phyloP scores from a whole-genome alignment of 2,329 filamentous ascomycete genomes.

The Mycosphaerella sp. region DNA sequence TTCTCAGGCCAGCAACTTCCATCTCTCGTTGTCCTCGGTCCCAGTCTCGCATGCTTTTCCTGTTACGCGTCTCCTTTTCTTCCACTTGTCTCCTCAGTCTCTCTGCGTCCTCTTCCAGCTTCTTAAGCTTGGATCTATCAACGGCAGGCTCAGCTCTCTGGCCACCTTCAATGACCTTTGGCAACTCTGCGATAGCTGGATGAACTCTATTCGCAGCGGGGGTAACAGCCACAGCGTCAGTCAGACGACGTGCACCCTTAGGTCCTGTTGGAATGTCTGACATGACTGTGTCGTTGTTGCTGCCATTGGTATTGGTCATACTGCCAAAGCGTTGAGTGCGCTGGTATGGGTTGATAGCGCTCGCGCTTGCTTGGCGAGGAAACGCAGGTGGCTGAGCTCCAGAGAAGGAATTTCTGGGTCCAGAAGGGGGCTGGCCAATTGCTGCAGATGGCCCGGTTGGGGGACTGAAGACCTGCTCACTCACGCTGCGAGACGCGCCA shows the following conservation, averaged over 20 bases:
- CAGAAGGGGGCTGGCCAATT: slow-evolving; percentile 28
- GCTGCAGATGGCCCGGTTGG: slow-evolving; percentile 13
- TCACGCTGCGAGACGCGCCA: slow-evolving; percentile 8
- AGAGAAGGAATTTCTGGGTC: slow-evolving; percentile 30
- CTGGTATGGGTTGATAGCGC: slow-evolving; percentile 43
- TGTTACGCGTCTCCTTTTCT: slow-evolving; percentile 41
- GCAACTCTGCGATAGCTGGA: slow-evolving; percentile 38
- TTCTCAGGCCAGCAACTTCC: slow-evolving; percentile 40
- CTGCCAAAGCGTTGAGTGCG: slow-evolving; percentile 41
- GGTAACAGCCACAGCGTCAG: slow-evolving; percentile 14
- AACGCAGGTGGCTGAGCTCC: slow-evolving; percentile 17
- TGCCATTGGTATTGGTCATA: slow-evolving; percentile 18
- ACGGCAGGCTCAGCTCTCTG: slow-evolving; percentile 38
- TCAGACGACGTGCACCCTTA: slow-evolving; percentile 23
- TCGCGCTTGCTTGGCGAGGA: slow-evolving; percentile 40
- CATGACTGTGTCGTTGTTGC: slow-evolving; percentile 19
- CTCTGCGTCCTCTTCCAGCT: slow-evolving; percentile 44
- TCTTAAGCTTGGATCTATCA: slow-evolving; percentile 40
- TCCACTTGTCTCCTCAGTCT: slow-evolving; percentile 42
- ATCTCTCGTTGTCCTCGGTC: slow-evolving; percentile 40
- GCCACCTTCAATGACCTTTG: slow-evolving; percentile 42
- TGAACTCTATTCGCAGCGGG: slow-evolving; percentile 19
- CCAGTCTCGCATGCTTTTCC: slow-evolving; percentile 42
- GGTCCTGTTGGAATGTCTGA: slow-evolving; percentile 26
- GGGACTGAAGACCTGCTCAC: slow-evolving; percentile 12